Conservation (phyloP, 345 rosid genomes). For the Citrus sinensis region DNA sequence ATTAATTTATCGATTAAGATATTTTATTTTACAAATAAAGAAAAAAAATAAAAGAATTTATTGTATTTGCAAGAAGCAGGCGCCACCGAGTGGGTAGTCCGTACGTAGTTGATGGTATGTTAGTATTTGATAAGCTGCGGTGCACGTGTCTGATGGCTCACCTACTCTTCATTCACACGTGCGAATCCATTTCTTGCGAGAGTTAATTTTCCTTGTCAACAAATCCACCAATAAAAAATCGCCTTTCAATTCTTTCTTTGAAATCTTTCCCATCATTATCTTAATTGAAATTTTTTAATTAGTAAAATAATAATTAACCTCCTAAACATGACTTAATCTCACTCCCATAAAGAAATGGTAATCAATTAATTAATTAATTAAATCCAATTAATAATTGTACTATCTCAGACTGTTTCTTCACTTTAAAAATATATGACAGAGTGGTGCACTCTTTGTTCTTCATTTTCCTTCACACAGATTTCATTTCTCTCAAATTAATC, state of each 20-base stretch:
- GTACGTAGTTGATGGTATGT: no score
- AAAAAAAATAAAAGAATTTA: no score
- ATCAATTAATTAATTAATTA: not conserved
- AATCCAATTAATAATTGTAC: not conserved
- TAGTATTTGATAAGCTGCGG: not conserved
- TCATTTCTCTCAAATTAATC: slow-evolving; percentile 1
- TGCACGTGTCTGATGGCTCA: slow-evolving; percentile 8
- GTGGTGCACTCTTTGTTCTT: slow-evolving; percentile 9
- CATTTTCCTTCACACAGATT: not conserved
- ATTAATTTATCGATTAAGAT: no score
- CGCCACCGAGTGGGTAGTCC: no score
- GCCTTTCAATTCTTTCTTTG: not conserved
- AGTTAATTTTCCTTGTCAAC: not conserved
- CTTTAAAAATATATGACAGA: not conserved
- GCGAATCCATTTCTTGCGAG: not conserved
- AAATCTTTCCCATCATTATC: not conserved
- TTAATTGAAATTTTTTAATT: no score
- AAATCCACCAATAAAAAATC: slow-evolving; percentile 10
- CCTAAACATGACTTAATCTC: not conserved
- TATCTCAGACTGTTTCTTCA: not conserved
- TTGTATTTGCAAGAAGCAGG: not conserved
- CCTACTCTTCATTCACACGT: slow-evolving; percentile 17
- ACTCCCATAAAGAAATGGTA: not conserved
- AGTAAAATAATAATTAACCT: not conserved
- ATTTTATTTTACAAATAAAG: not conserved